phyloP scores from a whole-genome alignment of 345 rosid genomes.

The Lumnitzera littorea region DNA sequence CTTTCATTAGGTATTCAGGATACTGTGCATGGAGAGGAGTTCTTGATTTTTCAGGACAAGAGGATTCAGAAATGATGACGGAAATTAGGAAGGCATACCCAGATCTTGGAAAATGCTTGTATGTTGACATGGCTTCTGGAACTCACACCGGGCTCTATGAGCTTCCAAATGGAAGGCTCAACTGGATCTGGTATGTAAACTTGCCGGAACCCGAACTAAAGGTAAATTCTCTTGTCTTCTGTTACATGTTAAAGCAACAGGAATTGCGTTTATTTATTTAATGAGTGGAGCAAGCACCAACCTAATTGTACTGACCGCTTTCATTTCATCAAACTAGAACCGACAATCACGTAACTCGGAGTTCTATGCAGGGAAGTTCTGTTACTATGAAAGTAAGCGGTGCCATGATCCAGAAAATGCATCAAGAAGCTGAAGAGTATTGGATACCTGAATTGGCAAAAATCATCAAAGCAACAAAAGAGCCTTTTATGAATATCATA shows the following conservation, averaged over 20 bases:
- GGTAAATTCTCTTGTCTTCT: constrained; percentile 20
- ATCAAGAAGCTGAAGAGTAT: constrained; percentile 49
- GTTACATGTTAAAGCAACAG: too few species aligned
- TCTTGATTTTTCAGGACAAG: constrained; percentile 49
- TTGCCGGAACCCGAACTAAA: constrained; percentile 59
- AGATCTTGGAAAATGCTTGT: constrained; percentile 62
- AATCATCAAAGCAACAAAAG: constrained; percentile 54
- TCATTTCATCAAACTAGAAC: too few species aligned
- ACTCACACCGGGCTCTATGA: constrained; percentile 57
- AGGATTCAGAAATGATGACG: constrained; percentile 33
- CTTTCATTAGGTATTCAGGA: constrained; percentile 52
- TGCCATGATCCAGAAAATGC: constrained; percentile 53
- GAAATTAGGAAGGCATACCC: constrained; percentile 48
- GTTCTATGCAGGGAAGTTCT: constrained; percentile 42
- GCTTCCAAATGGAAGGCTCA: constrained; percentile 45
- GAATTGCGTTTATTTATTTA: too few species aligned
- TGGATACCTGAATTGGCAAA: constrained; percentile 58
- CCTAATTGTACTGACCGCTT: too few species aligned
- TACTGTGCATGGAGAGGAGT: constrained; percentile 87
- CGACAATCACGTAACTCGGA: neutral
- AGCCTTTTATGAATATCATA: constrained; percentile 69
- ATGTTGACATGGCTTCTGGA: constrained; percentile 38
- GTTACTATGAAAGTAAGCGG: constrained; percentile 52
- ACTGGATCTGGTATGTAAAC: constrained; percentile 78
- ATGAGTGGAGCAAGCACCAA: too few species aligned